phyloP scores from a whole-genome alignment of 495 filamentous ascomycete genomes.

The Penicillium cinerascens region DNA sequence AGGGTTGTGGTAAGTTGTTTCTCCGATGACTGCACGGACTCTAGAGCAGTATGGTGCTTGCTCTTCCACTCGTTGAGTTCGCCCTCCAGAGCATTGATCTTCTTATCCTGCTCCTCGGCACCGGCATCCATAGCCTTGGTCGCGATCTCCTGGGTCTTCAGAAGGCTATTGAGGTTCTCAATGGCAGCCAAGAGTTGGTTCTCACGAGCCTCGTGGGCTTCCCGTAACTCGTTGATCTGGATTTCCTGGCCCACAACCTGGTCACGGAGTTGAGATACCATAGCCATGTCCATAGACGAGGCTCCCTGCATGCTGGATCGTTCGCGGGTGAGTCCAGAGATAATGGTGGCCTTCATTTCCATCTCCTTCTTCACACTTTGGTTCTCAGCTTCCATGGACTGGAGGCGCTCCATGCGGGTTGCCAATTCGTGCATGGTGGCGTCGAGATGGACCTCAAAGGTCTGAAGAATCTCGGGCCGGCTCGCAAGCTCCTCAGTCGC shows the following conservation, averaged over 20 bases:
- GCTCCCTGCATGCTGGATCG: conserved; percentile 78
- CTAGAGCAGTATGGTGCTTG: conserved; percentile 67
- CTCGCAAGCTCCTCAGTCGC: conserved; percentile 80
- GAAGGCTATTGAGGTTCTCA: conserved; percentile 56
- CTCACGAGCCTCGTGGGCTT: conserved; percentile 68
- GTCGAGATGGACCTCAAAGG: conserved; percentile 88
- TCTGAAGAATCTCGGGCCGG: conserved; percentile 80
- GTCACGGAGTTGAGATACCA: conserved; percentile 82
- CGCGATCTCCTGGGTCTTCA: conserved; percentile 47
- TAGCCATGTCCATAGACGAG: conserved; percentile 86
- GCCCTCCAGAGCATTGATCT: conserved; percentile 66
- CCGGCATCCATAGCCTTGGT: conserved; percentile 44
- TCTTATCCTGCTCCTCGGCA: conserved; percentile 53
- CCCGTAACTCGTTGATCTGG: conserved; percentile 70
- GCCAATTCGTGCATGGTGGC: conserved; percentile 91
- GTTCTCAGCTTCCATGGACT: conserved; percentile 84
- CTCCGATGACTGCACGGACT: conserved; percentile 71
- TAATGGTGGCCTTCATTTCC: conserved; percentile 91
- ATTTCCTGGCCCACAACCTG: conserved; percentile 83
- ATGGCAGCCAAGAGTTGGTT: conserved; percentile 68
- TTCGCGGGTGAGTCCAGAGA: conserved; percentile 89
- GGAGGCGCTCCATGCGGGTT: conserved; percentile 79
- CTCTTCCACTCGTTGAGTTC: conserved; percentile 73
- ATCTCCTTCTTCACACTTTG: conserved; percentile 85
- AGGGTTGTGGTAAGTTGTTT: conserved; percentile 68